Conservation (phyloP, 2,329 filamentous ascomycete species). For the Coniochaeta prunicola region DNA sequence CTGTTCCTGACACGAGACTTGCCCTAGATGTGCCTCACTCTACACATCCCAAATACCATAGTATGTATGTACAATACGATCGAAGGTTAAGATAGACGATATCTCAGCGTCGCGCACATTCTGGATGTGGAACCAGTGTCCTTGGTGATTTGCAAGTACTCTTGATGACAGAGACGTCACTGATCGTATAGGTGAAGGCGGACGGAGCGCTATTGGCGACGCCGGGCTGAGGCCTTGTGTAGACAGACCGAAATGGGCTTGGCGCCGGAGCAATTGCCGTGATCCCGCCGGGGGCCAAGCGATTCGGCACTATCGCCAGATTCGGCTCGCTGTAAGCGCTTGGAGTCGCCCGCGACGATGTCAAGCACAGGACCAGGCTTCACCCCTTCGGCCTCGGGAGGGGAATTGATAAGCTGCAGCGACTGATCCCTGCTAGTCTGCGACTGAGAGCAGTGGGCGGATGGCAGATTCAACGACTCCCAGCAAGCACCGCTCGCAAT, state of each 20-base stretch:
- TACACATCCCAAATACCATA: too few species aligned
- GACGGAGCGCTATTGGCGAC: neutral
- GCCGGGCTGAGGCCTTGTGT: neutral
- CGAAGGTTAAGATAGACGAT: too few species aligned
- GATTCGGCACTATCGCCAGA: neutral
- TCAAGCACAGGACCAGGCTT: neutral
- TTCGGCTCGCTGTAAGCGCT: neutral
- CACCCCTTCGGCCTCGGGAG: conserved; percentile 1
- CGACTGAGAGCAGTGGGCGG: neutral
- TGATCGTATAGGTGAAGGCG: neutral
- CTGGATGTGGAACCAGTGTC: too few species aligned
- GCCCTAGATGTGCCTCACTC: too few species aligned
- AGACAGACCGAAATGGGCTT: neutral
- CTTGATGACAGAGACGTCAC: neutral
- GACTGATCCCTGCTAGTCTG: neutral
- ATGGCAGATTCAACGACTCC: neutral
- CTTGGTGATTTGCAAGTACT: too few species aligned
- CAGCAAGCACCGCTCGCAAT: neutral
- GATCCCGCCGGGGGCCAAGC: neutral
- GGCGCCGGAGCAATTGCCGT: neutral
- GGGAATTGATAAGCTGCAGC: neutral
- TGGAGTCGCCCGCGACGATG: neutral
- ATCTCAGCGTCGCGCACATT: too few species aligned
- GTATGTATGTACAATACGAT: too few species aligned
- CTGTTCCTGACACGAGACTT: too few species aligned